phyloP scores from a whole-genome alignment of 2,329 filamentous ascomycete genomes.

The Fusarium chaquense region DNA sequence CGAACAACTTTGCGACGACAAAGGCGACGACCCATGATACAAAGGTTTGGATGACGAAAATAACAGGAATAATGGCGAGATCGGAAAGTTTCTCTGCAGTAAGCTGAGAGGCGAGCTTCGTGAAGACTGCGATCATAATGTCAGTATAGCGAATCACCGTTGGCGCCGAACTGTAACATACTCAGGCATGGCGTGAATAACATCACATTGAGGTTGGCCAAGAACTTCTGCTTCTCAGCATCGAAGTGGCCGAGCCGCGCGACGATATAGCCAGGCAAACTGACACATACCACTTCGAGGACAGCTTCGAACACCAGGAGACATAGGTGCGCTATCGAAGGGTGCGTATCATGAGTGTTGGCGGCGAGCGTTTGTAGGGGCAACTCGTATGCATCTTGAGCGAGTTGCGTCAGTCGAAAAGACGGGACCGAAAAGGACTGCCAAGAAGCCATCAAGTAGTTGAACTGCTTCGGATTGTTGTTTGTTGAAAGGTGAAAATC shows the following conservation, averaged over 20 bases:
- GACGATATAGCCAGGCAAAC: slow-evolving; percentile 91
- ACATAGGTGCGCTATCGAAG: slow-evolving; percentile 75
- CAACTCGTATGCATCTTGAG: slow-evolving; percentile 56
- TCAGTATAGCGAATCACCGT: slow-evolving; percentile 37
- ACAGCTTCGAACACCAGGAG: slow-evolving; percentile 95
- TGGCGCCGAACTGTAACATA: slow-evolving; percentile 55
- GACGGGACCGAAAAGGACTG: slow-evolving; percentile 57
- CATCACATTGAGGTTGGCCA: slow-evolving; percentile 95
- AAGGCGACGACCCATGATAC: slow-evolving; percentile 86
- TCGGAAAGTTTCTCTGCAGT: slow-evolving; percentile 91
- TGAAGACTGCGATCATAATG: slow-evolving; percentile 76
- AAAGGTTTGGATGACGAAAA: slow-evolving; percentile 88
- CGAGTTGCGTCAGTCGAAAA: slow-evolving; percentile 57
- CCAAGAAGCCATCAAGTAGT: slow-evolving; percentile 54
- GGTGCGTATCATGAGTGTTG: slow-evolving; percentile 66
- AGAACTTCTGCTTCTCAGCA: slow-evolving; percentile 94
- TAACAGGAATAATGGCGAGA: slow-evolving; percentile 92
- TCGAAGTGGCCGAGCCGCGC: slow-evolving; percentile 93
- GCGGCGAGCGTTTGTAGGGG: slow-evolving; percentile 57
- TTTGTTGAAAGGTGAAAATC: slow-evolving; percentile 10
- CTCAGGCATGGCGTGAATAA: slow-evolving; percentile 97
- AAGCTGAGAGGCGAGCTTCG: slow-evolving; percentile 93
- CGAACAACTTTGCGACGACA: slow-evolving; percentile 77
- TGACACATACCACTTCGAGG: slow-evolving; percentile 94
- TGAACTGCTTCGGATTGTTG: slow-evolving; percentile 8